Evolutionary conservation across 352 stramenopile species (phyloP), one percentile per base, ranked within the genome.

Genomic region (Peronospora destructor): DNA sequence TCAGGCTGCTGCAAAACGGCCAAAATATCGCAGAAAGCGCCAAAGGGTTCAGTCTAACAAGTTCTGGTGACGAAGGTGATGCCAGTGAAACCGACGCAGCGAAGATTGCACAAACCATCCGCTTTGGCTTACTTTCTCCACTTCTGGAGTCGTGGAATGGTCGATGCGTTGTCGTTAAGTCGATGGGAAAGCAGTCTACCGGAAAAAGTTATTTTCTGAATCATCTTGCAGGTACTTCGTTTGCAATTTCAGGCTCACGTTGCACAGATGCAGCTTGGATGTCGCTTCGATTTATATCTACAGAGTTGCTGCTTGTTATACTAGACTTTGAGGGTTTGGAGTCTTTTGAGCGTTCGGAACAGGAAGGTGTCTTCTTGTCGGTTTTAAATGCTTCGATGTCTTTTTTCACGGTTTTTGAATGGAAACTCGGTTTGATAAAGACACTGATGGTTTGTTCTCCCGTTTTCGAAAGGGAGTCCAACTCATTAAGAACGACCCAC

Each of bases 171-270:
- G 62, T 71, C 2, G 53, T 68, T 11, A 72, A 59, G 0, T 75
- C 66, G 0, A 72, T 75, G 66, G 62, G 66, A 6, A 75, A 75
- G 14, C 79, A 90, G 34, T 90, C 76, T 0, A 90, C 74, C 0
- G 76, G 79, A 6, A 87, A 87, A 38, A 87, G 71, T 38, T 91
- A 91, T 45, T 39, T 87, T 10, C 43, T 88, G 2, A 90, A 87
- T 40, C 76, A 87, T 33, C 45, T 89, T 13, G 64, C 75, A 0
- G 75, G 78, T 0, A 76, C 68, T 4, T 84, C 75, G 8, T 89
- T 85, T 59, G 73, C 76, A 7, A 87, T 75, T 52, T 56, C 61
- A 19, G 59, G 59, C 3, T 53, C 61, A 0, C 53, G 62, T 6
- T 71, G 66, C 33, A 74, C 66, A 0, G 61, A 74, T 29, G 66